Conservation (phyloP, 2,329 filamentous ascomycete genomes). For the Stagonosporopsis tanaceti region DNA sequence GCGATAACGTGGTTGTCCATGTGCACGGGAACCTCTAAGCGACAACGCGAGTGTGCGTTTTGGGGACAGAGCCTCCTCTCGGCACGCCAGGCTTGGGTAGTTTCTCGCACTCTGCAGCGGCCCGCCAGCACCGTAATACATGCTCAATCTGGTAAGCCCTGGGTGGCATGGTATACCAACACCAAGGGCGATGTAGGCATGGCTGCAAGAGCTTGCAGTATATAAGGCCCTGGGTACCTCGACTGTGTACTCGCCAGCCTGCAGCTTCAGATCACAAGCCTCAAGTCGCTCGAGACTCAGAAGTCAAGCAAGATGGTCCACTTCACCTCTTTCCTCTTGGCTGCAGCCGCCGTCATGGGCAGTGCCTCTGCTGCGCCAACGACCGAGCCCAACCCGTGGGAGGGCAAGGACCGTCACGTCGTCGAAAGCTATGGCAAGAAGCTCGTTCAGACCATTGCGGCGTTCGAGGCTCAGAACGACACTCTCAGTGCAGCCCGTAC, state of each 20-base stretch:
- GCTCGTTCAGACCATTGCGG: conserved; percentile 36
- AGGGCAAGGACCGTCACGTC: conserved; percentile 36
- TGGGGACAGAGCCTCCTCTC: conserved; percentile 6
- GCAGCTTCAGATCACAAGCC: conserved; percentile 1
- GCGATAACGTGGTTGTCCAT: neutral
- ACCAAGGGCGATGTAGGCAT: neutral
- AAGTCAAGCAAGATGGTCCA: conserved; percentile 33
- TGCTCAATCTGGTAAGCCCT: conserved; percentile 11
- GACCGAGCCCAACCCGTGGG: conserved; percentile 32
- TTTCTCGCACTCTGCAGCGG: conserved; percentile 13
- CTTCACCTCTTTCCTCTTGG: conserved; percentile 33
- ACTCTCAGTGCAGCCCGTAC: conserved; percentile 37
- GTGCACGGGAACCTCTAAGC: neutral
- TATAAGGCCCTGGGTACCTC: conserved; percentile 6
- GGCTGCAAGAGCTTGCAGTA: neutral
- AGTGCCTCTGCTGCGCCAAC: conserved; percentile 28
- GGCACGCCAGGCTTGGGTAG: conserved; percentile 2
- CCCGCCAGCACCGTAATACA: conserved; percentile 14
- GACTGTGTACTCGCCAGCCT: neutral
- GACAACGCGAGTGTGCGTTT: neutral
- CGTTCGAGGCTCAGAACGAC: conserved; percentile 34
- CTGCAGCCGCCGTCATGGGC: conserved; percentile 29
- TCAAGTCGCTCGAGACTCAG: neutral
- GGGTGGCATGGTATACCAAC: neutral
- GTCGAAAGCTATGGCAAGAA: conserved; percentile 35